These are phyloP conservation scores for Pueraria montana DNA, from an alignment of 306 rosid genomes.

Conservation along the genomic window DNA sequence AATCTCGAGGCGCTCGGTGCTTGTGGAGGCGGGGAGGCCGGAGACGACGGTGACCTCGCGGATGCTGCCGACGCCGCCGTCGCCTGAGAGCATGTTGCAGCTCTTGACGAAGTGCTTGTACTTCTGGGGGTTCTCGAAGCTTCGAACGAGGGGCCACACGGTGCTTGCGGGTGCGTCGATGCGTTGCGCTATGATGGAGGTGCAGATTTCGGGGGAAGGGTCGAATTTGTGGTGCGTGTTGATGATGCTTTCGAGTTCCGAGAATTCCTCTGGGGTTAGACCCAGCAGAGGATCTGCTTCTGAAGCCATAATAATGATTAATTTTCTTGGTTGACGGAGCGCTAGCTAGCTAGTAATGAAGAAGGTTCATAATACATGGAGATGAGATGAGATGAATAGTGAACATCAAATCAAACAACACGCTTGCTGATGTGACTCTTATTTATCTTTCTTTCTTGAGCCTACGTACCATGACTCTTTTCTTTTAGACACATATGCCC, in stretches of 20 bases:
- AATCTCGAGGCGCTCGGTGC: constrained; percentile 35
- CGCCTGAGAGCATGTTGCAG: constrained; percentile 27
- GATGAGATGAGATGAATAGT: background rate
- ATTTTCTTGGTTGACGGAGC: no score
- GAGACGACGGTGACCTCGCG: constrained; percentile 17
- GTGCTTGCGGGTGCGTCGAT: background rate
- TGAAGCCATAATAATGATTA: no score
- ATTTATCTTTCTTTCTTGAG: background rate
- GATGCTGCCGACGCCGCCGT: constrained; percentile 31
- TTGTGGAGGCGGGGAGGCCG: constrained; percentile 22
- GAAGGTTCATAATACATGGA: background rate
- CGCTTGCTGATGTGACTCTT: background rate
- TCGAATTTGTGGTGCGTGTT: constrained; percentile 29
- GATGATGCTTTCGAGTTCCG: background rate
- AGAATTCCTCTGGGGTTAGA: constrained; percentile 4
- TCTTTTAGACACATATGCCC: background rate
- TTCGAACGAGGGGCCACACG: constrained; percentile 6
- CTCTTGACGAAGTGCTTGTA: constrained; percentile 34
- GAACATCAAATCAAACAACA: background rate
- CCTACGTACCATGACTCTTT: background rate
- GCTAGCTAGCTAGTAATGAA: no score
- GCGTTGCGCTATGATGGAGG: constrained; percentile 24
- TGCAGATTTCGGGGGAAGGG: background rate
- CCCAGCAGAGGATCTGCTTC: background rate
- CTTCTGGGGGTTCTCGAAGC: constrained; percentile 22